A percentile compares a stretch with the other conserved stretches of the same genome.
phyloP scores from a whole-genome alignment of 1,139 yeast species.

The Diutina siamensis region DNA sequence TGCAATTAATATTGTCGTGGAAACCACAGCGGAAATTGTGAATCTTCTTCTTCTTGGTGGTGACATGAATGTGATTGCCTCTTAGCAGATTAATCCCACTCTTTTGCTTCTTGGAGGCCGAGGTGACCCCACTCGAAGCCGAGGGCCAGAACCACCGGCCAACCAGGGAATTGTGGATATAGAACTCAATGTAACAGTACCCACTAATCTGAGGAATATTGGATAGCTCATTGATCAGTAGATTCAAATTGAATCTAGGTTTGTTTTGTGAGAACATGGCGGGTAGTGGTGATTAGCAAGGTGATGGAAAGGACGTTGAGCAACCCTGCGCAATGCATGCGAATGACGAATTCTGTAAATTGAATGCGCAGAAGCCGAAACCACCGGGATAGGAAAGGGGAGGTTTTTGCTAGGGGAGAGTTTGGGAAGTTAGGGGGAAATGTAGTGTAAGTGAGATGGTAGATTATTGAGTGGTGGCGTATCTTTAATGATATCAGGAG shows the following conservation, averaged over 20 bases:
- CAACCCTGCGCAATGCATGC: background rate
- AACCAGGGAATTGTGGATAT: slow-evolving; percentile 18
- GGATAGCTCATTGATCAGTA: slow-evolving; percentile 56
- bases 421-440: too few species aligned
- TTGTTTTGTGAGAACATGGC: slow-evolving; percentile 10
- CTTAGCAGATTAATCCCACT: background rate
- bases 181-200: slow-evolving; percentile 44
- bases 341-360: too few species aligned
- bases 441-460: too few species aligned
- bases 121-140: background rate
- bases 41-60: slow-evolving; percentile 24
- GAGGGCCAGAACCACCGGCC: background rate
- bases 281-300: background rate
- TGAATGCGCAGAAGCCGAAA: background rate
- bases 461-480: too few species aligned
- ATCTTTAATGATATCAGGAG: too few species aligned
- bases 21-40: slow-evolving; percentile 34
- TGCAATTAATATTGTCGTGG: slow-evolving; percentile 28
- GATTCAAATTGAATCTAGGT: slow-evolving; percentile 44
- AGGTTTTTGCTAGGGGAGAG: too few species aligned
- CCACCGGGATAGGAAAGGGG: too few species aligned
- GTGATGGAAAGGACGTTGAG: background rate
- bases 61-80: slow-evolving; percentile 15
- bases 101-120: background rate
- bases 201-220: slow-evolving; percentile 80